Evolutionary conservation across 805 yeast genomes (phyloP), one percentile per base, ranked within the genome.

Genomic region (Starmerella gropengiesseri): DNA sequence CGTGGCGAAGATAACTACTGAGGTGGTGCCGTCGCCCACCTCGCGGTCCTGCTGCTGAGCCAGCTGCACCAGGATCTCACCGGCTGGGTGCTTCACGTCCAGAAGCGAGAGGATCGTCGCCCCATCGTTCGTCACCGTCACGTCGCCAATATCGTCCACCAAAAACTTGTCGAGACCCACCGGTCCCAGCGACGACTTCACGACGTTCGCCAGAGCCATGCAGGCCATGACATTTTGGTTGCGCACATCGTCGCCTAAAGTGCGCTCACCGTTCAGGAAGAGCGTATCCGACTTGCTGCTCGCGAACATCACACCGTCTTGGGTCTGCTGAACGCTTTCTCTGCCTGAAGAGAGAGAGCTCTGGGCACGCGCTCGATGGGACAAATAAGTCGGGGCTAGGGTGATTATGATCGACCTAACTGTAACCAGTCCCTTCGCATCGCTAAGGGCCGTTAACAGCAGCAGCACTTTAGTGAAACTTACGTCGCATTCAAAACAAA

Each of bases 1-100:
- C 27, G 94, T 74, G 19, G 98, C 97, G 60, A 93, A 79, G 49
- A 91, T 86, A 31, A 91, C 98, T 39, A 91, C 98, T 13, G 95
- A 82, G 0, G 99, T 91, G 33, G 99, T 87, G 54, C 97, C 97
- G 59, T 36, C 97, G 48, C 96, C 98, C 41, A 91, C 95, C 65
- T 91, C 99, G 57, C 95, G 76, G 63, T 91, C 99, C 68, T 91
- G 99, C 63, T 91, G 97, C 63, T 91, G 95, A 2, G 98, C 98
- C 58, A 91, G 72, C 59, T 91, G 97, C 38, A 91, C 98, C 45
- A 91, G 69, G 55, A 91, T 91, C 66, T 86, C 89, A 14, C 97
- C 98, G 1, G 98, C 98, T 27, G 99, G 99, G 62, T 91, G 98
- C 65, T 91, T 95, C 40, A 91, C 97, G 60, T 91, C 98, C 51